Percentiles rank a stretch among this genome's conserved stretches.
phyloP scores from a whole-genome alignment of 805 yeast species.

The Metahyphopichia silvanorum region DNA sequence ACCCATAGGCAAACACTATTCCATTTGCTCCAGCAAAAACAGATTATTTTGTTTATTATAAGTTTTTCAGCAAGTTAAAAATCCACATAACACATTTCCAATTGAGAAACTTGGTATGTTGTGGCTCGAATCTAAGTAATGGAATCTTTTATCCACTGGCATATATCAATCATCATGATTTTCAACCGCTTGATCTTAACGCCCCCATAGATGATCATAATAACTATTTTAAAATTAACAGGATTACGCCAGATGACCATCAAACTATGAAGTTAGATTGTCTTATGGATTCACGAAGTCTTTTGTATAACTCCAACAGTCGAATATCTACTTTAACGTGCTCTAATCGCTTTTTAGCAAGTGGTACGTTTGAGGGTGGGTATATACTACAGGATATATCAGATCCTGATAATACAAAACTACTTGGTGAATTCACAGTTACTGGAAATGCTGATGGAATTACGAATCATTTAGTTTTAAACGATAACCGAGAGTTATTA shows the following conservation, averaged over 20 bases:
- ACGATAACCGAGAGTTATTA: slow-evolving; percentile 27
- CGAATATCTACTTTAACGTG: slow-evolving; percentile 49
- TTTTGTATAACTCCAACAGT: slow-evolving; percentile 27
- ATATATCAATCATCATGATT: slow-evolving; percentile 25
- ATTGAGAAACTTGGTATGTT: slow-evolving; percentile 48
- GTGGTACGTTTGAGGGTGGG: slow-evolving; percentile 57
- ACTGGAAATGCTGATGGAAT: slow-evolving; percentile 47
- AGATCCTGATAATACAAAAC: slow-evolving; percentile 14
- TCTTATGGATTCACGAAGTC: slow-evolving; percentile 32
- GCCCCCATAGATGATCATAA: slow-evolving; percentile 24
- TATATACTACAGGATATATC: slow-evolving; percentile 35
- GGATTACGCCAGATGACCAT: slow-evolving; percentile 28
- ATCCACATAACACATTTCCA: slow-evolving; percentile 57
- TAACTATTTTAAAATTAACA: slow-evolving; percentile 32
- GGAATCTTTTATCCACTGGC: slow-evolving; percentile 42
- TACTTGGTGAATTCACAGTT: slow-evolving; percentile 33
- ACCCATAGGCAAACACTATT: slow-evolving; percentile 21
- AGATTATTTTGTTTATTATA: slow-evolving; percentile 36
- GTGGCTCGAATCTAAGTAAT: slow-evolving; percentile 25
- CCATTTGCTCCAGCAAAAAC: slow-evolving; percentile 17
- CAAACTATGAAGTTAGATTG: slow-evolving; percentile 33
- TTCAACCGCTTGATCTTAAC: slow-evolving; percentile 22
- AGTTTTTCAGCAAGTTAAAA: slow-evolving; percentile 40
- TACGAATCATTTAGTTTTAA: slow-evolving; percentile 45
- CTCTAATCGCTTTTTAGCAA: slow-evolving; percentile 37